A percentile compares a stretch with the other conserved stretches of the same genome.
Conservation (phyloP, 139 green algal species). For the Desmodesmus armatus region DNA sequence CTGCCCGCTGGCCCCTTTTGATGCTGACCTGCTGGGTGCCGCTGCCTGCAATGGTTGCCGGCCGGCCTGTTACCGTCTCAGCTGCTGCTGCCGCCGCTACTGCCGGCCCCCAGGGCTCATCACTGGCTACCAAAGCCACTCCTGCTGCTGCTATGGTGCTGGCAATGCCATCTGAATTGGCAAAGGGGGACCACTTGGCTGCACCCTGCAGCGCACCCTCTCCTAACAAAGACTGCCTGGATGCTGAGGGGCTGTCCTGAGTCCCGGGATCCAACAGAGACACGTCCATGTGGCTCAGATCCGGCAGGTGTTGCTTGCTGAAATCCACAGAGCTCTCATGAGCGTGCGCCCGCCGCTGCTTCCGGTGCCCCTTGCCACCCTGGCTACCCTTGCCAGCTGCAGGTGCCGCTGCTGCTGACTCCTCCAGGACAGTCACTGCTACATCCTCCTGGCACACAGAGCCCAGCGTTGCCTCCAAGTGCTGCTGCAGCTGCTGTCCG, state of each 20-base stretch:
- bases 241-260: not conserved
- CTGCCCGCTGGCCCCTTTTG: not conserved
- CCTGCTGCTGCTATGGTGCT: constrained; percentile 11
- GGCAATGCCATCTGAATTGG: constrained; percentile 5
- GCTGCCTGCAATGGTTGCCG: not conserved
- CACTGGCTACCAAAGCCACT: not conserved
- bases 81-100: not conserved
- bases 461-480: too few species aligned
- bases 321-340: constrained; percentile 24
- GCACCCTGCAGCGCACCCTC: not conserved
- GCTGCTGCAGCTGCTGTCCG: too few species aligned
- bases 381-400: not conserved
- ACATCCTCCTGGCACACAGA: not conserved
- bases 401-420: not conserved
- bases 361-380: not conserved
- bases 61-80: not conserved
- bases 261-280: too few species aligned
- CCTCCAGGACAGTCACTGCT: not conserved
- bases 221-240: too few species aligned
- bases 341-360: not conserved
- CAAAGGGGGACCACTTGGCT: constrained; percentile 30
- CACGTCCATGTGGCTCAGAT: constrained; percentile 4
- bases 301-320: not conserved
- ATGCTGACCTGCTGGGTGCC: not conserved
- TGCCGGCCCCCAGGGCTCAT: not conserved